phyloP scores from a whole-genome alignment of 148 eudicot genomes.

The Silene latifolia region DNA sequence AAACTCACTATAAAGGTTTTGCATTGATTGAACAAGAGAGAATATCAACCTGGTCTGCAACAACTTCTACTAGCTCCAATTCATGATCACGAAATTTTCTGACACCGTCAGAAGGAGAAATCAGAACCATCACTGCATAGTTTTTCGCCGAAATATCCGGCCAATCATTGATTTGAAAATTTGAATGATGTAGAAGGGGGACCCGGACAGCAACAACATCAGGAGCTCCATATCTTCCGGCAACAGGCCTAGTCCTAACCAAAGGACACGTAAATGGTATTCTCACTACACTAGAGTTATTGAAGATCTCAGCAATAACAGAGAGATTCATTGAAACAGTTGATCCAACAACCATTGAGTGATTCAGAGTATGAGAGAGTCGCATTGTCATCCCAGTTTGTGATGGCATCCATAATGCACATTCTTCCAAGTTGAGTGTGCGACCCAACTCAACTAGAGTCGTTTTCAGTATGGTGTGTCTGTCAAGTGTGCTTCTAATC shows the following conservation, averaged over 20 bases:
- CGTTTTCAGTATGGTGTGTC: constrained; percentile 70
- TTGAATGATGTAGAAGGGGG: constrained; percentile 69
- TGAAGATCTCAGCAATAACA: constrained; percentile 55
- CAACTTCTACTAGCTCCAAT: constrained; percentile 88
- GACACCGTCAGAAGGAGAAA: constrained; percentile 60
- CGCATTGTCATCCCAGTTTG: constrained; percentile 60
- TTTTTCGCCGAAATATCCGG: constrained; percentile 58
- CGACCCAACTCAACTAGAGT: constrained; percentile 84
- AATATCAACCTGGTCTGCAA: constrained; percentile 75
- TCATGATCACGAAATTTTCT: constrained; percentile 84
- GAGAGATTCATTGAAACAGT: constrained; percentile 61
- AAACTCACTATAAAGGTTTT: neutral
- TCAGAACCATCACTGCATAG: constrained; percentile 84
- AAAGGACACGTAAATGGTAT: constrained; percentile 61
- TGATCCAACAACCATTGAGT: constrained; percentile 60
- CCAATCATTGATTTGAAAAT: constrained; percentile 77
- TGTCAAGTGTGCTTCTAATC: constrained; percentile 85
- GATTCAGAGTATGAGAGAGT: constrained; percentile 60
- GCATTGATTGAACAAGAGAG: constrained; percentile 8
- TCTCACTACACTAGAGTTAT: constrained; percentile 49
- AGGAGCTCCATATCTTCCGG: constrained; percentile 49
- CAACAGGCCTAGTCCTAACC: constrained; percentile 45
- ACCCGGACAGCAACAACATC: constrained; percentile 85
- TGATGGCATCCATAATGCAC: constrained; percentile 90
- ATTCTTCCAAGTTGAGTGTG: constrained; percentile 72